A percentile compares a stretch with the other conserved stretches of the same genome.
phyloP scores from a whole-genome alignment of 1,139 yeast species.

The Blastobotrys aristatus region DNA sequence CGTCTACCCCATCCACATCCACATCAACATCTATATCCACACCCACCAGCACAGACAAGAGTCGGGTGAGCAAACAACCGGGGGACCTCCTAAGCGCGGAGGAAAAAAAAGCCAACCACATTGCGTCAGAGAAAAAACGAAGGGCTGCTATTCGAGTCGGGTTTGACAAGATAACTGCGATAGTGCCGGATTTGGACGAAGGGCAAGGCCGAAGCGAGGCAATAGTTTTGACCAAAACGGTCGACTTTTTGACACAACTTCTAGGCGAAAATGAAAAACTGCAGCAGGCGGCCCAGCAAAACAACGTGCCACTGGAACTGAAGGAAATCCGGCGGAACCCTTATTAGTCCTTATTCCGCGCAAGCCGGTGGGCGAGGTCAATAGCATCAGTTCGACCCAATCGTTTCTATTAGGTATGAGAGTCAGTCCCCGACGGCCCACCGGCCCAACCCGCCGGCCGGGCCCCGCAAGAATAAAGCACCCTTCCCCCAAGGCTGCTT shows the following conservation, averaged over 20 bases:
- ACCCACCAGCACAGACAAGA: conserved; percentile 24
- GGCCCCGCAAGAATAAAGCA: too few species aligned
- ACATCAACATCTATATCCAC: conserved; percentile 28
- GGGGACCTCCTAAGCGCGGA: conserved; percentile 30
- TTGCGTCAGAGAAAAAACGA: conserved; percentile 47
- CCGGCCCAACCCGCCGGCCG: too few species aligned
- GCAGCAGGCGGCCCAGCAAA: conserved; percentile 24
- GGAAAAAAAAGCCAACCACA: conserved; percentile 40
- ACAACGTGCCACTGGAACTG: conserved; percentile 14
- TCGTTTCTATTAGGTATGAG: too few species aligned
- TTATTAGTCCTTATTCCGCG: not conserved
- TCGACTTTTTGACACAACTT: conserved; percentile 30
- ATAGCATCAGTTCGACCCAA: too few species aligned
- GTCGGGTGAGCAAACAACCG: conserved; percentile 12
- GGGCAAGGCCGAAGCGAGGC: conserved; percentile 40
- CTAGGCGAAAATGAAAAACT: conserved; percentile 32
- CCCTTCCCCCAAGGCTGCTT: too few species aligned
- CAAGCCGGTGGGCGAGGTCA: too few species aligned
- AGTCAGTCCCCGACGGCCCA: too few species aligned
- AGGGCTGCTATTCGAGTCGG: conserved; percentile 46
- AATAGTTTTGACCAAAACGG: conserved; percentile 37
- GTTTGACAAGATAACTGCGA: conserved; percentile 38
- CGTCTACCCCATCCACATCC: not conserved
- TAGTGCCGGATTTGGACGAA: conserved; percentile 40
- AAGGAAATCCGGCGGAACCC: conserved; percentile 9